Evolutionary conservation across 805 yeast genomes (phyloP).

Genomic region (Ascoidea asiatica): DNA sequence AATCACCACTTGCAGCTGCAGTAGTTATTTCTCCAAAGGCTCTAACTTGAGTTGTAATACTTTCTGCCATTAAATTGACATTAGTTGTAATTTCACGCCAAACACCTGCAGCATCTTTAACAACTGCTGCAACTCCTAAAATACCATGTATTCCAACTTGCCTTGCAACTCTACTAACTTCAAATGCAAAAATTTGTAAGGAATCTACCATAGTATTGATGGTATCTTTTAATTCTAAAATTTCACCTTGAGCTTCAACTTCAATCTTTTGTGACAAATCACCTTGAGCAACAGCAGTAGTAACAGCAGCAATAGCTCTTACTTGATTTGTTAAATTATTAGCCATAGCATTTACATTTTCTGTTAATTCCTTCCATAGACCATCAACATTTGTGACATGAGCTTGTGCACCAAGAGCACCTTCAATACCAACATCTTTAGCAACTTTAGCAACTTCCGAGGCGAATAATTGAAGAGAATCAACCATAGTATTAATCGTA

Average conservation of each 20-base stretch:
- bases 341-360: constrained; percentile 83
- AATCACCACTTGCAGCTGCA: constrained; percentile 90
- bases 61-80: constrained; percentile 91
- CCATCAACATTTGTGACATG: constrained; percentile 74
- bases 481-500: constrained; percentile 82
- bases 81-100: constrained; percentile 89
- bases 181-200: constrained; percentile 74
- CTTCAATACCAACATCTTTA: constrained; percentile 82
- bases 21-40: constrained; percentile 91
- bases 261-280: constrained; percentile 75
- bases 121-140: constrained; percentile 86
- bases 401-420: constrained; percentile 83
- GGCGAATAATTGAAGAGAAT: constrained; percentile 70
- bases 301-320: constrained; percentile 78
- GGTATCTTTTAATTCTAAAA: constrained; percentile 71
- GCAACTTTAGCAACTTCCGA: constrained; percentile 76
- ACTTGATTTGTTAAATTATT: constrained; percentile 78
- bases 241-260: constrained; percentile 86
- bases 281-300: constrained; percentile 87
- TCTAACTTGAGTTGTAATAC: constrained; percentile 81
- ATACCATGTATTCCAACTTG: constrained; percentile 93
- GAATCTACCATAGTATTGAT: constrained; percentile 91
- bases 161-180: constrained; percentile 80
- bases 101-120: constrained; percentile 77
- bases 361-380: constrained; percentile 76